phyloP scores from a whole-genome alignment of 306 rosid genomes.

The Pterocarpus macrocarpus region DNA sequence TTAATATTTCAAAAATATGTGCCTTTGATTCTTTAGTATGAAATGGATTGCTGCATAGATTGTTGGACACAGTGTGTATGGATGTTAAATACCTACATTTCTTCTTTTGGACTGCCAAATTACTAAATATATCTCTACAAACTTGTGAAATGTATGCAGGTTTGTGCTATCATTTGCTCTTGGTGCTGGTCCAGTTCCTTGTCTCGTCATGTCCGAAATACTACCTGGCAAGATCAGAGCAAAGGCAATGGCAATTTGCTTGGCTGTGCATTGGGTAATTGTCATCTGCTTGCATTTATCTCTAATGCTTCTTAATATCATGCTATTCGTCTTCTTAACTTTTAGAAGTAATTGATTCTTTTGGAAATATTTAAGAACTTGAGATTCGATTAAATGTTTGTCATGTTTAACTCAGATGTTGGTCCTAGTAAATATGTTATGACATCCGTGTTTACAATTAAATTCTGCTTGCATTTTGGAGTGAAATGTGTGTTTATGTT shows the following conservation, averaged over 20 bases:
- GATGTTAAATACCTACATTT: conserved; percentile 7
- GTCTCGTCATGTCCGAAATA: conserved; percentile 85
- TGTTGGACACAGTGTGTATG: conserved; percentile 19
- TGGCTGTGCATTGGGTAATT: conserved; percentile 88
- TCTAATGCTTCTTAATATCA: not conserved
- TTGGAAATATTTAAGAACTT: no score
- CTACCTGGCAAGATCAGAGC: conserved; percentile 76
- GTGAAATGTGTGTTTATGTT: no score
- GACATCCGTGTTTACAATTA: no score
- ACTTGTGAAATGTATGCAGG: conserved; percentile 56
- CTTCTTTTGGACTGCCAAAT: conserved; percentile 35
- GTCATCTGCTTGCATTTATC: conserved; percentile 35
- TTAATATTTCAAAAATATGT: not conserved
- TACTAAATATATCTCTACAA: conserved; percentile 1
- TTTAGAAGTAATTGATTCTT: no score
- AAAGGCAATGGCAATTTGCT: conserved; percentile 89
- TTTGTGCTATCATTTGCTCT: conserved; percentile 71
- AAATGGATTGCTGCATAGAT: no score
- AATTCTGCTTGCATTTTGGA: no score
- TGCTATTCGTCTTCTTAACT: no score
- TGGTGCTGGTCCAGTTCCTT: conserved; percentile 90
- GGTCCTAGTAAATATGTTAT: no score
- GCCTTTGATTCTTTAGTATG: conserved; percentile 1
- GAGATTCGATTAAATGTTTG: no score
- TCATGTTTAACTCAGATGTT: no score